Evolutionary conservation across 2,329 filamentous ascomycete genomes (phyloP), one percentile per base, ranked within the genome.

Genomic region (Aspergillus hiratsukae): DNA sequence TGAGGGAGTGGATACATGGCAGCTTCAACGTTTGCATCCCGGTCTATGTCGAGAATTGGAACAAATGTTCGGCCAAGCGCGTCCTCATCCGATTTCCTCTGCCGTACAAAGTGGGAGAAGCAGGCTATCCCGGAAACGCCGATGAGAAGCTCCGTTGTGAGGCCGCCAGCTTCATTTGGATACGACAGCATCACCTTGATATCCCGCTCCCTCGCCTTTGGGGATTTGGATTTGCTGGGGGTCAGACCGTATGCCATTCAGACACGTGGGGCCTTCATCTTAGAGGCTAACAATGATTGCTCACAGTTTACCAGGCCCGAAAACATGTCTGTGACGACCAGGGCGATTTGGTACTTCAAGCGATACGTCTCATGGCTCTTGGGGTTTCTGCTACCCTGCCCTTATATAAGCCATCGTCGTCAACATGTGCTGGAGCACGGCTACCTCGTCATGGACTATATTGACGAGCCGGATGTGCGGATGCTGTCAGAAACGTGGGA

Each of bases 121-220:
- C 53, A 14, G 56, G 48, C 25, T 51, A 65, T 55, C 74, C 75
- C 11, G 77, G 75, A 11, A 77, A 71, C 45, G 68, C 71, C 14
- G 72, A 79, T 35, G 76, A 80, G 64, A 80, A 80, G 50, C 52
- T 70, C 31, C 65, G 65, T 19, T 79, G 64, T 55, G 75, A 78
- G 63, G 73, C 69, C 11, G 75, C 68, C 2, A 73, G 73, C 2
- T 78, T 73, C 58, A 64, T 70, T 23, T 77, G 72, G 72, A 63
- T 78, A 3, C 57, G 72, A 37, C 62, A 73, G 17, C 61, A 76
- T 49, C 77, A 71, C 56, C 71, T 72, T 8, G 52, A 62, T 41
- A 61, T 79, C 27, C 71, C 70, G 11, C 71, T 73, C 27, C 72
- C 72, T 52, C 58, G 60, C 2, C 59, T 76, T 35, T 68, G 64